Base-by-base conservation (phyloP, 164 flowering plant species). In the Pachysandra terminalis region DNA sequence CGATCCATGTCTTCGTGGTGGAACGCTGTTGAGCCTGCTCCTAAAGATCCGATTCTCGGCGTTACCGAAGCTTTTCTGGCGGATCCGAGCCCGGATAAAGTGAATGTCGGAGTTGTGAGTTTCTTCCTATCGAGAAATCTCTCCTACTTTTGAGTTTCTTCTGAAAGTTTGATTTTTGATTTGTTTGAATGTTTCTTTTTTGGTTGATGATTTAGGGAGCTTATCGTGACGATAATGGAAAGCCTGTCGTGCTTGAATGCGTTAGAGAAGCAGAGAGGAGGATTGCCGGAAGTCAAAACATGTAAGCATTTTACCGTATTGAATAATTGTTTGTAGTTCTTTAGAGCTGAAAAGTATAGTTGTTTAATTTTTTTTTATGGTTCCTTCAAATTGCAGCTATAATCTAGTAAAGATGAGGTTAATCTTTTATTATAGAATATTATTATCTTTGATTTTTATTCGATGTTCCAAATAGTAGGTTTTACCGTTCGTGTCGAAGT, bases 21-120 rank as follows among this genome's bases (percentile, higher is more conserved):
- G 96, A 60, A 71, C 21, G 73, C 72, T 74, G 95, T 94, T 13
- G 86, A 86, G 68, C 96, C 97, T 7, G 96, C 98, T 0, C 77
- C 96, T 0, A 91, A 90, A 68, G 98, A 91, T 68, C 96, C 98
- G 27, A 94, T 91, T 58, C 96, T 94, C 51, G 97, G 98, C 28
- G 96, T 94, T 21, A 91, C 98, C 16, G 98, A 94, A 75, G 95
- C 97, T 49, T 94, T 85, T 63, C 80, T 94, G 7, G 92, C 95
- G 1, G 98, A 94, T 86, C 85, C 86, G 3, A 77, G 78, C 68
- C 97, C 96, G 0, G 68, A 80, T 0, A 94, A 94, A 84, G 90
- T 91, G 68, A 94, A 94, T 71, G 97, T 94, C 63, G 97, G 97
- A 82, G 97, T 91, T 37, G 97, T 91, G 56, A 77, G 94, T 80